phyloP scores from a whole-genome alignment of 2,329 filamentous ascomycete species.

The Moelleriella libera region DNA sequence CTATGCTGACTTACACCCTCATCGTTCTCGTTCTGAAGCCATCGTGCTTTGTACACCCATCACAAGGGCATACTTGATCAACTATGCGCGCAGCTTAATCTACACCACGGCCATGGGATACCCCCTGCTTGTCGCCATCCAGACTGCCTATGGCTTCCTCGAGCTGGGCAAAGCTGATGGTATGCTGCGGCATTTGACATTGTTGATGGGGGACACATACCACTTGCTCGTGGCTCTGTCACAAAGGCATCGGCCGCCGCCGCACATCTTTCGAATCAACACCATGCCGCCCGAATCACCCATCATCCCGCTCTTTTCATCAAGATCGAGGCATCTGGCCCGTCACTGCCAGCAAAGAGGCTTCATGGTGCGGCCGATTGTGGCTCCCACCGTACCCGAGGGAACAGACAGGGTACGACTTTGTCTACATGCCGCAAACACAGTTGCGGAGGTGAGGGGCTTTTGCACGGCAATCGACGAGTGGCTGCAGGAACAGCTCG shows the following conservation, averaged over 20 bases:
- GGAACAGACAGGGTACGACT: constrained; percentile 51
- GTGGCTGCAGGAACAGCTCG: constrained; percentile 24
- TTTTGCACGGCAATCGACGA: constrained; percentile 31
- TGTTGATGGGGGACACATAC: constrained; percentile 24
- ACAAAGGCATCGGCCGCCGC: constrained; percentile 3
- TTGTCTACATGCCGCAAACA: constrained; percentile 56
- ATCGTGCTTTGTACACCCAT: constrained; percentile 48
- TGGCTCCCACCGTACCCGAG: constrained; percentile 51
- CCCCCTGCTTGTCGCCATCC: constrained; percentile 43
- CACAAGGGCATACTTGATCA: constrained; percentile 52
- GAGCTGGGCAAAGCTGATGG: constrained; percentile 29
- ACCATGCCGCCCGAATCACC: constrained; percentile 34
- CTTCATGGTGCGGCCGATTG: constrained; percentile 49
- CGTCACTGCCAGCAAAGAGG: constrained; percentile 42
- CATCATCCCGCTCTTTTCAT: constrained; percentile 49
- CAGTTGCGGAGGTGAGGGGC: constrained; percentile 36
- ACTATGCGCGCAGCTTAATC: constrained; percentile 62
- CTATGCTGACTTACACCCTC: not conserved
- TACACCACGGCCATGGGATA: constrained; percentile 59
- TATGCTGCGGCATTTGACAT: constrained; percentile 16
- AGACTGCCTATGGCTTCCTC: constrained; percentile 43
- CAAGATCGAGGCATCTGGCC: constrained; percentile 42
- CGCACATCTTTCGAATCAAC: constrained; percentile 19
- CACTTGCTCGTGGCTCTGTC: constrained; percentile 26
- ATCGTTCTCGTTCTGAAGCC: constrained; percentile 6